Evolutionary conservation across 495 filamentous ascomycete genomes (phyloP), one percentile per base, ranked within the genome.

Genomic region (Penicillium paxilli): DNA sequence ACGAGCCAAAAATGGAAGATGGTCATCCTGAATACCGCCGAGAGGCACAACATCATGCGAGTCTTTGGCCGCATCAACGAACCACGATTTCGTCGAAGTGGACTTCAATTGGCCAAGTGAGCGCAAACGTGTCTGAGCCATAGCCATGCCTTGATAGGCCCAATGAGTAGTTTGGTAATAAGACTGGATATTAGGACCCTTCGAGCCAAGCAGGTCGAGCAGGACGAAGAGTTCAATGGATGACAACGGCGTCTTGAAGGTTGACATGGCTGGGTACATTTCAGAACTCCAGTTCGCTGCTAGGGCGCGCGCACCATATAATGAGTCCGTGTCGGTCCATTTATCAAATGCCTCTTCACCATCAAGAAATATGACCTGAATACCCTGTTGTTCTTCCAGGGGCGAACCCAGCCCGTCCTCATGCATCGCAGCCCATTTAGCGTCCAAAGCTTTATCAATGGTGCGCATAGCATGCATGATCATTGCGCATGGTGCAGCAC

Each of bases 131-230:
- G 71, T 59, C 71, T 97, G 94, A 23, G 91, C 65, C 1, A 53
- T 58, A 0, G 87, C 86, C 61, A 98, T 73, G 17, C 77, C 76
- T 54, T 81, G 75, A 63, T 98, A 98, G 8, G 92, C 91, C 93
- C 93, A 97, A 59, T 98, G 94, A 1, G 94, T 97, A 5, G 87
- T 87, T 42, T 78, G 77, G 69, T 92, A 98, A 64, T 89, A 94
- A 0, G 88, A 92, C 5, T 87, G 86, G 9, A 98, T 79, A 1
- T 59, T 75, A 2, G 94, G 94, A 14, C 81, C 69, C 10, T 80
- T 64, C 0, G 88, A 70, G 1, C 94, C 94, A 4, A 98, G 81
- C 12, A 98, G 78, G 69, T 98, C 94, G 44, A 98, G 78, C n/a
- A 98, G 85, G 21, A 98, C 79, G 68, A 98, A 97, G 30, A 98